Percentiles rank a stretch among this genome's conserved stretches.
phyloP scores from a whole-genome alignment of 257 asterid genomes.

The Handroanthus guayacan region DNA sequence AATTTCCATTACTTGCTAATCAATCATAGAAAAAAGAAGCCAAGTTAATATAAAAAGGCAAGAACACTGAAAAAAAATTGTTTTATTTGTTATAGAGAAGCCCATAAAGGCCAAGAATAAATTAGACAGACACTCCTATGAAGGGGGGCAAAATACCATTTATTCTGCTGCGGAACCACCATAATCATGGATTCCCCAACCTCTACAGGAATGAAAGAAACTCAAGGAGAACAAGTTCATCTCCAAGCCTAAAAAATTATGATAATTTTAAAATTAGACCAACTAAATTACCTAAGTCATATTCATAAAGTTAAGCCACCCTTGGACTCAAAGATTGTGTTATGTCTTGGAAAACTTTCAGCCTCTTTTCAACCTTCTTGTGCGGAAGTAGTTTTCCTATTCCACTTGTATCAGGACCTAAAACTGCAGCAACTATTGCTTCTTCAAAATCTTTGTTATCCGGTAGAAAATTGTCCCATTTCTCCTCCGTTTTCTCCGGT shows the following conservation, averaged over 20 bases:
- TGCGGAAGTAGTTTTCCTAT: background rate
- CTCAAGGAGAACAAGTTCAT: constrained; percentile 81
- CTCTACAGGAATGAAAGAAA: constrained; percentile 22
- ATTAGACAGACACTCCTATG: background rate
- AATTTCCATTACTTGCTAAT: too few species aligned
- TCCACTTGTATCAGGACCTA: constrained; percentile 44
- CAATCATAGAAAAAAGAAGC: too few species aligned
- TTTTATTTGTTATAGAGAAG: background rate
- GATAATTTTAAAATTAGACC: background rate
- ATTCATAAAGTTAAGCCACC: constrained; percentile 26
- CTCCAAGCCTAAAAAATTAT: constrained; percentile 51
- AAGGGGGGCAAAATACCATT: background rate
- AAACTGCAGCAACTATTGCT: constrained; percentile 81
- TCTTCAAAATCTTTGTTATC: constrained; percentile 83
- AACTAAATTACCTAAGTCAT: constrained; percentile 9
- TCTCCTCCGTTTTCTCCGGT: constrained; percentile 42
- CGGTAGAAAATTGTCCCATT: constrained; percentile 71
- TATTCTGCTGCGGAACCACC: constrained; percentile 1
- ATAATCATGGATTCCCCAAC: background rate
- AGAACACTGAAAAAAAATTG: background rate
- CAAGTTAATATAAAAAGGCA: too few species aligned
- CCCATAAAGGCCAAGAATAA: background rate
- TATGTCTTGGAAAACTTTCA: constrained; percentile 88
- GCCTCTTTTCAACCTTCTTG: constrained; percentile 79
- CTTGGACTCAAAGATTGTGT: constrained; percentile 71